phyloP scores from a whole-genome alignment of 495 filamentous ascomycete genomes.

The Daldinia bambusicola region DNA sequence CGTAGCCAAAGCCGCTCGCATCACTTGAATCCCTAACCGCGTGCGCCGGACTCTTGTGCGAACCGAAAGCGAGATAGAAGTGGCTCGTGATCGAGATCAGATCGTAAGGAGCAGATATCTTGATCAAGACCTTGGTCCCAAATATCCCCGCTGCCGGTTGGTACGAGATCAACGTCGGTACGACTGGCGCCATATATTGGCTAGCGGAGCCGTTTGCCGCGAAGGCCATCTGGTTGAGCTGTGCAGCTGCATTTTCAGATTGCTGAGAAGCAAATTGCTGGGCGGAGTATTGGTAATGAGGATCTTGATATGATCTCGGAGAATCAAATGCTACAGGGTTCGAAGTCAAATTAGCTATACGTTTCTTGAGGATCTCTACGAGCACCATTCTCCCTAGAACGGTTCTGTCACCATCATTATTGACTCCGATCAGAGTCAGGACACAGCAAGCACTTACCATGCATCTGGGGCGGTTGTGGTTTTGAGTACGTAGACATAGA shows the following conservation, averaged over 20 bases:
- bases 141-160: conserved; percentile 71
- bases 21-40: conserved; percentile 69
- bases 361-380: not conserved
- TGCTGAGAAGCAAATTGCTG: conserved; percentile 55
- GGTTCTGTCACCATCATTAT: not conserved
- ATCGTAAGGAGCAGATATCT: conserved; percentile 79
- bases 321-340: conserved; percentile 59
- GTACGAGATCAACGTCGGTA: conserved; percentile 71
- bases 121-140: conserved; percentile 75
- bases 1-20: conserved; percentile 71
- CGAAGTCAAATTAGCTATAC: conserved; percentile 48
- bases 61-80: conserved; percentile 79
- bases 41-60: conserved; percentile 70
- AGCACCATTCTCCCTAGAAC: not conserved
- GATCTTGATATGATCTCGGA: conserved; percentile 54
- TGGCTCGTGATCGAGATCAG: conserved; percentile 63
- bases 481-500: conserved; percentile 59
- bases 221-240: conserved; percentile 64
- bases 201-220: conserved; percentile 62
- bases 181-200: conserved; percentile 61
- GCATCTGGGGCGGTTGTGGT: conserved; percentile 57
- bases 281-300: conserved; percentile 57
- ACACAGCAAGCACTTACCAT: conserved; percentile 52
- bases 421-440: not conserved
- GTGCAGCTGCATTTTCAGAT: conserved; percentile 59